Evolutionary conservation across 225 moss, liverwort and hornwort genomes (phyloP), one percentile per base, ranked within the genome.

Genomic region (Pseudisothecium myosuroides): DNA sequence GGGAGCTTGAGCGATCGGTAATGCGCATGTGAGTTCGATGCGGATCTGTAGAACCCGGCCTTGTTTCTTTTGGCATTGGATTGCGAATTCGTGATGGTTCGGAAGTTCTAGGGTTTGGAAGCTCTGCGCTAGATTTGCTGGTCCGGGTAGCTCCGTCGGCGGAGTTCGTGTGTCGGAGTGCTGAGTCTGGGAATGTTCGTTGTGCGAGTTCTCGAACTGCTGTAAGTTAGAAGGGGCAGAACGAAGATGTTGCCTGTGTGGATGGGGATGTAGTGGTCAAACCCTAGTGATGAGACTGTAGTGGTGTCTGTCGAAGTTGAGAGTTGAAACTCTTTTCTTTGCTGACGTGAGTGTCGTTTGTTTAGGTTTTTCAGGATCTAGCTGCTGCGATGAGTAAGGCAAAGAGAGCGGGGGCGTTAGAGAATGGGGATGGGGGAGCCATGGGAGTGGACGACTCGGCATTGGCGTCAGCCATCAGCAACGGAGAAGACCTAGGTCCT

Each of bases 401-500:
- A 41, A 92, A 94, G 94, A 93, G 95, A 86, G 92, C 88, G 19
- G 92, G 88, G 60, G 89, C 74, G 62, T 59, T 89, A 24, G 95
- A 96, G 91, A 95, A 95, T 91, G 96, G 95, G 50, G 96, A 96
- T 45, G 94, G 93, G 60, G 95, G 96, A 58, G 76, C 91, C 86
- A 80, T 93, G 76, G 98, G 97, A 89, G 94, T 96, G 88, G 96
- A 99, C 65, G 97, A 97, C 86, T 94, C 96, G 36, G 97, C 96
- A 41, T 89, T 99, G 73, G 96, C 97, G 55, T 99, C 97, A 31
- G 96, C 98, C 63, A 97, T 99, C 56, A 94, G 95, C 27, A 99
- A 99, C 64, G 97, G 96, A 52, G 98, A 99, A 88, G 98, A 99
- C 83, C 81, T 99, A 55, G 98, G 96, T 26, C 98, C 98, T 47